A percentile compares a stretch with the other conserved stretches of the same genome.
Conservation (phyloP, 495 filamentous ascomycete species). For the Podospora bellae-mahoneyi region DNA sequence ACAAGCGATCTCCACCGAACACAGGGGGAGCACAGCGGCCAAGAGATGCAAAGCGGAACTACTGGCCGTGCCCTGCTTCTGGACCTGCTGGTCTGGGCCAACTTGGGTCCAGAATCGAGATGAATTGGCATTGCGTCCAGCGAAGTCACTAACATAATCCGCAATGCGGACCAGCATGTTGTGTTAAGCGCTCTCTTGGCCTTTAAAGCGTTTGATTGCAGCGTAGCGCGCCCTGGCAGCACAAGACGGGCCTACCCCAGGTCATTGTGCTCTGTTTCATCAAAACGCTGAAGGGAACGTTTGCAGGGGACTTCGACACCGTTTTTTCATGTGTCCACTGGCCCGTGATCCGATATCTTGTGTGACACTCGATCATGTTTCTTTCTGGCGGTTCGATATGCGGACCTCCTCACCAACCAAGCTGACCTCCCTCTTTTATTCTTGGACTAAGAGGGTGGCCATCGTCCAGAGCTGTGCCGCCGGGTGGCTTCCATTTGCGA, state of each 20-base stretch:
- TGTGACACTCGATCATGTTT: not conserved
- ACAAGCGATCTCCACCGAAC: not conserved
- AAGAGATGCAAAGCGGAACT: not conserved
- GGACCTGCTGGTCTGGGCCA: not conserved
- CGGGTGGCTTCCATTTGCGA: not conserved
- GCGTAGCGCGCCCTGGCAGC: constrained; percentile 11
- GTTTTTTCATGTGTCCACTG: not conserved
- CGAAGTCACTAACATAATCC: not conserved
- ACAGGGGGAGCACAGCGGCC: not conserved
- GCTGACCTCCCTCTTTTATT: not conserved
- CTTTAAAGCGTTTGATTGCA: constrained; percentile 14
- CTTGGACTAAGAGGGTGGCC: not conserved
- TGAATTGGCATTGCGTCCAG: constrained; percentile 1
- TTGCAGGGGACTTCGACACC: constrained; percentile 4
- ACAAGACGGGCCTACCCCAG: not conserved
- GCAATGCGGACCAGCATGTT: not conserved
- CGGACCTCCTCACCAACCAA: not conserved
- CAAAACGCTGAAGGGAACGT: constrained; percentile 12
- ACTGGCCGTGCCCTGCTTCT: not conserved
- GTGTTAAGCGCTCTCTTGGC: constrained; percentile 12
- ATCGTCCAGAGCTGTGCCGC: not conserved
- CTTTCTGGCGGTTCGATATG: not conserved
- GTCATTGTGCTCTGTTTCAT: constrained; percentile 13
- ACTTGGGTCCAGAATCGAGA: constrained; percentile 6
- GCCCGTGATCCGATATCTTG: not conserved